Evolutionary conservation across 257 asterid species (phyloP), one percentile per base, ranked within the genome.

Genomic region (Sherardia arvensis): DNA sequence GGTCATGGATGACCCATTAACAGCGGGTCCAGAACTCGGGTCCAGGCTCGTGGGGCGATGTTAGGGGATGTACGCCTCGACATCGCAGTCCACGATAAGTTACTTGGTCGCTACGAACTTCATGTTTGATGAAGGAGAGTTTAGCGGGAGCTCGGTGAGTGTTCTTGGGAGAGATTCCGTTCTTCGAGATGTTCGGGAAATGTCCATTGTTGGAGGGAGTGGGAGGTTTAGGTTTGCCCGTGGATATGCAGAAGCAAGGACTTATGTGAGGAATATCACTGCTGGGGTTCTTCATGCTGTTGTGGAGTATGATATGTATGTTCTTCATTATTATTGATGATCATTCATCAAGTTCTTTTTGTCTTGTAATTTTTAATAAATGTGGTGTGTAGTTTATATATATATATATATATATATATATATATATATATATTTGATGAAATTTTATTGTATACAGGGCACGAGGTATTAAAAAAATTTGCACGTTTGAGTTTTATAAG

Each of bases 141-240:
- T 61, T 18, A 72, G 72, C 9, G 78, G 84, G 3, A 79, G 84
- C 62, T 53, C 68, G 0, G 32, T 79, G 7, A 66, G 76, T 7
- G 22, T 79, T 4, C 18, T 79, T 65, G 83, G 80, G 2, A 11
- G 76, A 57, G 73, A 79, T 40, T 20, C 68, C 1, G 45, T 64
- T 27, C 15, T 43, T 20, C 17, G 22, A 5, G 14, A 38, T 0
- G 47, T 57, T 2, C 66, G 79, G 17, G 83, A 78, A 55, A 62
- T 78, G 78, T 73, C 80, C 0, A 38, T 78, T 4, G 73, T 74
- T 4, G 76, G 78, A 18, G 80, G 83, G 12, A 71, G 73, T 57
- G 78, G 78, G 20, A 51, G 63, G 66, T 75, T 74, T 62, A 40
- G 80, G 55, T 66, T 74, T 61, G 74, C 78, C n/a, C 71, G 78